A percentile compares a stretch with the other conserved stretches of the same genome.
Evolutionary conservation across 352 stramenopile genomes (phyloP).

Genomic region (Globisporangium parvum): DNA sequence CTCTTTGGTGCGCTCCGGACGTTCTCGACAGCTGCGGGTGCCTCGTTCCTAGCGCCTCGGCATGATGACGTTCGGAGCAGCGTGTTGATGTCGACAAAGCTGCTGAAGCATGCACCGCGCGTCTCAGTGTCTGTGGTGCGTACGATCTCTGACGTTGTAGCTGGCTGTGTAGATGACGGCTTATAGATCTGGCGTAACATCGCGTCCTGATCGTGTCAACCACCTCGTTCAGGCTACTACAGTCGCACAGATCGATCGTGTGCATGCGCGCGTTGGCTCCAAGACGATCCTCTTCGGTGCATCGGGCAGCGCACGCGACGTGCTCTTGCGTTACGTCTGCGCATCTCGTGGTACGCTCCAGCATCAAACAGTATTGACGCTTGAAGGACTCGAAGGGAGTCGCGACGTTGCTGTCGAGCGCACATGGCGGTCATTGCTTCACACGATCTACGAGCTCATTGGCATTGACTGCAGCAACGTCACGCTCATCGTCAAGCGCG

Average conservation of each 20-base stretch:
- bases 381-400: slow-evolving; percentile 24
- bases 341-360: slow-evolving; percentile 12
- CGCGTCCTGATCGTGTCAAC: neutral
- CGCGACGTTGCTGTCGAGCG: slow-evolving; percentile 6
- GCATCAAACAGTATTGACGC: slow-evolving; percentile 16
- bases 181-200: neutral
- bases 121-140: slow-evolving; percentile 34
- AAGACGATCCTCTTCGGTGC: slow-evolving; percentile 30
- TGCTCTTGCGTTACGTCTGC: slow-evolving; percentile 36
- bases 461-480: slow-evolving; percentile 48
- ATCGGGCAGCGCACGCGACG: slow-evolving; percentile 23
- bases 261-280: slow-evolving; percentile 27
- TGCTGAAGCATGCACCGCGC: slow-evolving; percentile 7
- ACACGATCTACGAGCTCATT: slow-evolving; percentile 44
- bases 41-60: too few species aligned
- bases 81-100: slow-evolving; percentile 5
- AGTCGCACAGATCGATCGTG: slow-evolving; percentile 35
- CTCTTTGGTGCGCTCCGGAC: slow-evolving; percentile 27
- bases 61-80: neutral
- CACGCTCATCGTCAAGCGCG: slow-evolving; percentile 48
- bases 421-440: slow-evolving; percentile 39
- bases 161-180: neutral
- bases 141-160: neutral
- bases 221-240: slow-evolving; percentile 20
- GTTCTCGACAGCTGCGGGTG: slow-evolving; percentile 1